These are phyloP conservation scores for Boechera stricta DNA, from an alignment of 345 rosid species.

Conservation along the genomic window DNA sequence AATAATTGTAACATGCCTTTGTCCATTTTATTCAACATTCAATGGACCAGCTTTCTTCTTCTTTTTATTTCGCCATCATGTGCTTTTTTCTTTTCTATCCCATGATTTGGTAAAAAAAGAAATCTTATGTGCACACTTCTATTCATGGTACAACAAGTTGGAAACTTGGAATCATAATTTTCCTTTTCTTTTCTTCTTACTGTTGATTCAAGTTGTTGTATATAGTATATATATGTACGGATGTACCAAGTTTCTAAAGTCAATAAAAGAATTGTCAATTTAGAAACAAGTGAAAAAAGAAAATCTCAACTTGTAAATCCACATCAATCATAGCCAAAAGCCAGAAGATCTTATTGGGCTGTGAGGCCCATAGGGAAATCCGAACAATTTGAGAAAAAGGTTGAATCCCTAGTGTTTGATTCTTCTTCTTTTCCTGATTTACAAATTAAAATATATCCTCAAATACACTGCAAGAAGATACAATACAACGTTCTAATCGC, in stretches of 20 bases:
- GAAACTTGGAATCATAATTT: background rate
- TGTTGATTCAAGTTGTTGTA: background rate
- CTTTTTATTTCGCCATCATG: conserved; percentile 3
- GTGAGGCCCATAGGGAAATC: background rate
- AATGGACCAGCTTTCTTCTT: conserved; percentile 26
- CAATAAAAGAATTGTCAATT: background rate
- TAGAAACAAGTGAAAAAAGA: background rate
- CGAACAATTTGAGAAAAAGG: background rate
- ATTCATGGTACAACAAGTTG: conserved; percentile 5
- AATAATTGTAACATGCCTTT: conserved; percentile 26
- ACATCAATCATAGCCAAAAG: background rate
- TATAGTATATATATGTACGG: background rate
- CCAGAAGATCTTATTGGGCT: background rate
- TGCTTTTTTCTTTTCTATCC: background rate
- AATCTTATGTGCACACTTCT: conserved; percentile 1
- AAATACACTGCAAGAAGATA: background rate
- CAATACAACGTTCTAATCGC: too few species aligned
- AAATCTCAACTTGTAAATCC: background rate
- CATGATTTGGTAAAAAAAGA: background rate
- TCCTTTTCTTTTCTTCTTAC: background rate
- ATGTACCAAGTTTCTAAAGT: background rate
- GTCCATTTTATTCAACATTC: conserved; percentile 25
- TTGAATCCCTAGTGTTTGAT: background rate
- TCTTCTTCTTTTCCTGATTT: background rate
- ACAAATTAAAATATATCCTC: background rate